Evolutionary conservation across 306 rosid genomes (phyloP), one percentile per base, ranked within the genome.

Genomic region (Inga laurina): DNA sequence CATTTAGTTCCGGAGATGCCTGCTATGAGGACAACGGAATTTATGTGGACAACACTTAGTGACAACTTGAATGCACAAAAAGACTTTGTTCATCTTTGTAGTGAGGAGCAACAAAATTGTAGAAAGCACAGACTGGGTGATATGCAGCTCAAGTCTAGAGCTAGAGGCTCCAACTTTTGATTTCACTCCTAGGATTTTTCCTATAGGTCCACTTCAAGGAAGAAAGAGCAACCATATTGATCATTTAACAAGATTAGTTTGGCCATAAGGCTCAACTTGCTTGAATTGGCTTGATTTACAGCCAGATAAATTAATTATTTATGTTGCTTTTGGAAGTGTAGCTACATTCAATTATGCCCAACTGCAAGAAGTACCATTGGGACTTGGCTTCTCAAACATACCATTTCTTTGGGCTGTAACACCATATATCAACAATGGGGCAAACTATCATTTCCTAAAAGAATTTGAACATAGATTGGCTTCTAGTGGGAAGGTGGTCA

Each of bases 301-400:
- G 15, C 71, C 45, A 65, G 18, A 66, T 4, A 5, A 15, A 48
- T 86, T 85, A 41, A 84, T 89, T 9, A 85, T 84, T 51, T 82
- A 82, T 70, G 83, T 85, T 54, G 85, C 87, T 61, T 85, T 89
- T 82, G 87, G 87, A 0, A 89, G 87, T 78, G 21, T 83, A 45
- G 35, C 84, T 43, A 2, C 37, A 32, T 78, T 76, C 27, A 70
- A 82, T 4, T 72, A 35, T 19, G n/a, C 35, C 22, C 88, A 84
- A 13, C 45, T 77, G 27, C 71, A 67, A 37, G 88, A 86, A 81
- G 9, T 82, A 49, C 85, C 84, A 73, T 49, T 74, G 22, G 92
- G 81, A 4, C 88, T 80, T 19, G 86, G 86, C 61, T 45, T 75
- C 0, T 64, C 79, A 8, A 68, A 76, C 9, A 84, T 48, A 43